These are phyloP conservation scores for Gillenia trifoliata DNA, from an alignment of 306 rosid species.

Conservation along the genomic window DNA sequence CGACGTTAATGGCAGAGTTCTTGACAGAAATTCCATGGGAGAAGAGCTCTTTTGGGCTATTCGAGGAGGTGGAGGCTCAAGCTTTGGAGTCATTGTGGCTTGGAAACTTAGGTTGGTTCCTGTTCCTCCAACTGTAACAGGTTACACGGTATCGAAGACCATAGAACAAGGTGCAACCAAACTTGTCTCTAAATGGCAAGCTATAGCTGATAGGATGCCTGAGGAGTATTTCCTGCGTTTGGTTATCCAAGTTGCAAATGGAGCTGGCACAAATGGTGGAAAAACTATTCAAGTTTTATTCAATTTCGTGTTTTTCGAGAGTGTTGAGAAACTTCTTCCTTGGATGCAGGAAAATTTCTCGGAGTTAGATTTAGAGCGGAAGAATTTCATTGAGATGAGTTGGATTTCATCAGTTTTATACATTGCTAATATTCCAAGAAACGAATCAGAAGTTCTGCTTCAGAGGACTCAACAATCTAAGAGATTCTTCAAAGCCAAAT, in stretches of 20 bases:
- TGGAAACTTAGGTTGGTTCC: neutral
- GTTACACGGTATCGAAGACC: neutral
- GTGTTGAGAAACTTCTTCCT: conserved; percentile 34
- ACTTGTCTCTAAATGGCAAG: neutral
- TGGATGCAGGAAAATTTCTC: conserved; percentile 43
- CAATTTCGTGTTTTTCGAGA: neutral
- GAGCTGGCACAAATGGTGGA: conserved; percentile 9
- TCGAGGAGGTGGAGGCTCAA: neutral
- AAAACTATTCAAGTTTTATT: neutral
- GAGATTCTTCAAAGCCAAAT: conserved; percentile 54
- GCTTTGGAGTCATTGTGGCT: neutral
- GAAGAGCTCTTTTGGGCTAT: conserved; percentile 2
- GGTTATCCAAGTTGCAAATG: neutral
- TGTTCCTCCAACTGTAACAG: neutral
- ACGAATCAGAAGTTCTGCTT: conserved; percentile 35
- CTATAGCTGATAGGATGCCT: neutral
- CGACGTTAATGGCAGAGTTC: neutral
- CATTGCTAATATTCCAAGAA: conserved; percentile 32
- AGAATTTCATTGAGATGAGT: conserved; percentile 46
- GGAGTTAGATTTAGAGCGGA: conserved; percentile 45
- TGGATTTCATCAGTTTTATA: conserved; percentile 67
- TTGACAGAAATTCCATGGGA: neutral
- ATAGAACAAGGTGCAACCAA: neutral
- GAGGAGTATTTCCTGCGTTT: neutral
- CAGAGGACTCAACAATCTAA: conserved; percentile 29